Percentiles rank a stretch among this genome's conserved stretches.
Evolutionary conservation across 1,284 basidiomycete species (phyloP).

Genomic region (Sutorius eximius): DNA sequence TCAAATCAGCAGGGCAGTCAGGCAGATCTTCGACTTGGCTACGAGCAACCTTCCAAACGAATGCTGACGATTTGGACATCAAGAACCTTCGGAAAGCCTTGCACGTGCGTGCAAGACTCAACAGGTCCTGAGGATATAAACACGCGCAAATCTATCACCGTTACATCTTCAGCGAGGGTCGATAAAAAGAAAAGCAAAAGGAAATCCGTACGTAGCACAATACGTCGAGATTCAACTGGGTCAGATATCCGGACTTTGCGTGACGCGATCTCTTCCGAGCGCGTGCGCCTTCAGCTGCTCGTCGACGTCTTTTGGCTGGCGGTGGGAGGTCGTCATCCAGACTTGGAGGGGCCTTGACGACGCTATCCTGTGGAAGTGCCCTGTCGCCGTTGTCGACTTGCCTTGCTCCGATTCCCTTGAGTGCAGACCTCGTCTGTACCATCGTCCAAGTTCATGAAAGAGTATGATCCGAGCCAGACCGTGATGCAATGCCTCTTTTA

Average conservation of each 20-base stretch:
- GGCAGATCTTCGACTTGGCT: conserved; percentile 3
- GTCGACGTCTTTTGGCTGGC: neutral
- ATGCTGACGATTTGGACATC: conserved; percentile 13
- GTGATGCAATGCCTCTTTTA: neutral
- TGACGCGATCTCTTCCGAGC: neutral
- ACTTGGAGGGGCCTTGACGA: neutral
- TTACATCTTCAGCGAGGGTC: neutral
- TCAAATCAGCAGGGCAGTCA: conserved; percentile 30
- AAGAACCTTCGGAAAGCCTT: conserved; percentile 16
- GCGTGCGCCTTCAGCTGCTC: neutral
- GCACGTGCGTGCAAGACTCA: conserved; percentile 18
- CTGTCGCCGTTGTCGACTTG: neutral
- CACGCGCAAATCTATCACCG: neutral
- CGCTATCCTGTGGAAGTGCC: neutral
- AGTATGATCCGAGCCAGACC: neutral
- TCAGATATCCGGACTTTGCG: neutral
- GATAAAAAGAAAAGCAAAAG: neutral
- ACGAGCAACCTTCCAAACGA: conserved; percentile 16
- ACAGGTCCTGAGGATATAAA: conserved; percentile 15
- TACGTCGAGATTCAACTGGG: conserved; percentile 6
- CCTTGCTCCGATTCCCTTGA: neutral
- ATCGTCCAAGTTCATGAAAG: neutral
- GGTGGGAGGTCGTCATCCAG: neutral
- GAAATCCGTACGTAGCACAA: conserved; percentile 1
- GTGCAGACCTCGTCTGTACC: neutral